These are phyloP conservation scores for Tephrocybe sp. DNA, from an alignment of 768 basidiomycete species.

Conservation along the genomic window DNA sequence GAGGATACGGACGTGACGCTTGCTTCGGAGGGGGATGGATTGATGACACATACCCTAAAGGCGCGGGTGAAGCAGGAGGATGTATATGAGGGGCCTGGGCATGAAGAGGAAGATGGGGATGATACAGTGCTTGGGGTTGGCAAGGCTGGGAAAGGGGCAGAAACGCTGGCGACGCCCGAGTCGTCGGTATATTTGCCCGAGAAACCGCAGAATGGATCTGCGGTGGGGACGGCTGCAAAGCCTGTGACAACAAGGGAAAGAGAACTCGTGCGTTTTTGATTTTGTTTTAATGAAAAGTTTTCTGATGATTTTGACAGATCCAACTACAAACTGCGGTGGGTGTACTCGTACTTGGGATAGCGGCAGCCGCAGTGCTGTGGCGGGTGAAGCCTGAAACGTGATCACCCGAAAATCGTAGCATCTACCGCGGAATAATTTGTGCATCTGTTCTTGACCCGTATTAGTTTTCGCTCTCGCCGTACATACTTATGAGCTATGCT, in stretches of 20 bases:
- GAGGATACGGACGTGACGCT: constrained; percentile 27
- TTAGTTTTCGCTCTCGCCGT: too few species aligned
- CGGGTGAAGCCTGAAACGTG: constrained; percentile 50
- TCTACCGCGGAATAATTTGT: too few species aligned
- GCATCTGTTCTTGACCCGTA: too few species aligned
- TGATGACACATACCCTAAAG: constrained; percentile 5
- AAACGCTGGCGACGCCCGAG: constrained; percentile 27
- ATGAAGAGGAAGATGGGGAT: constrained; percentile 25
- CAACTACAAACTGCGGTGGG: constrained; percentile 61
- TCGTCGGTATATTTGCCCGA: constrained; percentile 23
- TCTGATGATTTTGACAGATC: constrained; percentile 19
- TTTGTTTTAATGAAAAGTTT: constrained; percentile 2
- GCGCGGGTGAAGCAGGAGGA: constrained; percentile 15
- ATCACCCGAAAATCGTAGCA: too few species aligned
- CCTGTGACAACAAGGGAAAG: constrained; percentile 3
- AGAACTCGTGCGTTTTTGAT: constrained; percentile 17
- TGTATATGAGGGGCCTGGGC: constrained; percentile 21
- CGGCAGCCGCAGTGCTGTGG: constrained; percentile 75
- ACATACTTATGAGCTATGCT: too few species aligned
- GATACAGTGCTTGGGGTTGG: constrained; percentile 23
- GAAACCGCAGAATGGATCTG: constrained; percentile 9
- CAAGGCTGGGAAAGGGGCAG: constrained; percentile 14
- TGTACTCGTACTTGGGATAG: constrained; percentile 63
- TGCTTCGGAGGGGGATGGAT: constrained; percentile 31
- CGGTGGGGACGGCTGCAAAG: constrained; percentile 1